A percentile compares a stretch with the other conserved stretches of the same genome.
phyloP scores from a whole-genome alignment of 2,329 filamentous ascomycete genomes.

The Huntiella moniliformis region DNA sequence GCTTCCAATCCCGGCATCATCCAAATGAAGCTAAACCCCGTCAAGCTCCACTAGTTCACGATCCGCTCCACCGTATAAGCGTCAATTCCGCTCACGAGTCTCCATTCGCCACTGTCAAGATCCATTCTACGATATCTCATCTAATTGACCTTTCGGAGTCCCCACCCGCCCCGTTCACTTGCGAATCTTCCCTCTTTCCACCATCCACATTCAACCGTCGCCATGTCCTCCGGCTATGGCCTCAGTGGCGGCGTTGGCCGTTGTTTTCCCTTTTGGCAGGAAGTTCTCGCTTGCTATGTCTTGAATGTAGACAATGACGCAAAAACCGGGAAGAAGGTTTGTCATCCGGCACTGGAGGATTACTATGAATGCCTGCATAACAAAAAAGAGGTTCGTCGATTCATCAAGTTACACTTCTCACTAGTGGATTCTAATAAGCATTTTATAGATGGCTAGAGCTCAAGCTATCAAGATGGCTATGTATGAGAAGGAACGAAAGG shows the following conservation, averaged over 20 bases:
- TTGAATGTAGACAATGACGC: slow-evolving; percentile 73
- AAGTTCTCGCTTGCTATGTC: slow-evolving; percentile 94
- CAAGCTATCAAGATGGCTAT: slow-evolving; percentile 62
- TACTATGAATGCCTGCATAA: slow-evolving; percentile 99
- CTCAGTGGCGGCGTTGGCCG: slow-evolving; percentile 58
- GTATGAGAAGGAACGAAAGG: slow-evolving; percentile 47
- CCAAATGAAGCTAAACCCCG: no score
- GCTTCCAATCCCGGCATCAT: no score
- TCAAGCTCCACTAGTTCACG: no score
- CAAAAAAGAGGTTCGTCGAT: slow-evolving; percentile 72
- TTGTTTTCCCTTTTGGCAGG: slow-evolving; percentile 99
- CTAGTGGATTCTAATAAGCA: neutral
- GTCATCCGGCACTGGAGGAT: slow-evolving; percentile 68
- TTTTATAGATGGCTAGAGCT: slow-evolving; percentile 52
- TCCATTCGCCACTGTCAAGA: no score
- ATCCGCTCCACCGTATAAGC: no score
- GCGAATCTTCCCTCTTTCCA: neutral
- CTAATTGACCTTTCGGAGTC: neutral
- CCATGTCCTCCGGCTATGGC: slow-evolving; percentile 69
- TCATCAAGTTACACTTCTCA: neutral
- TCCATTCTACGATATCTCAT: no score
- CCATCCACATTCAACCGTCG: neutral
- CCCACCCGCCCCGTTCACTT: neutral
- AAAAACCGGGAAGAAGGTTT: slow-evolving; percentile 70
- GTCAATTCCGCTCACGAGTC: no score